Conservation (phyloP, 164 flowering plant species). For the Paratinospora sagittata region DNA sequence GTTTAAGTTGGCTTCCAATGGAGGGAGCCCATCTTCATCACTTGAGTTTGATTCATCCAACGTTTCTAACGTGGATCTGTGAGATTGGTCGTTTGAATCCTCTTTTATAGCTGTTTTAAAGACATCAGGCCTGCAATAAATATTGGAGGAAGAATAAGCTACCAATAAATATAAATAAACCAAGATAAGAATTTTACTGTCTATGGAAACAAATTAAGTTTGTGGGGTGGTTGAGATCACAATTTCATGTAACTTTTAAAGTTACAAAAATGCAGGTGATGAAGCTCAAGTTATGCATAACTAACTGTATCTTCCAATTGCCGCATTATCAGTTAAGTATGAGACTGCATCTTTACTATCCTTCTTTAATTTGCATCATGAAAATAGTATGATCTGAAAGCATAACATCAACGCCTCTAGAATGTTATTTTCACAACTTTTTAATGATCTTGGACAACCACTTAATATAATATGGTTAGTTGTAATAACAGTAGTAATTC, state of each 20-base stretch:
- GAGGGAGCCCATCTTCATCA: conserved; percentile 80
- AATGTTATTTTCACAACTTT: not conserved
- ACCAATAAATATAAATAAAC: not conserved
- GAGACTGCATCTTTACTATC: not conserved
- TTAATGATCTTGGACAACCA: not conserved
- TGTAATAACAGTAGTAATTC: too few species aligned
- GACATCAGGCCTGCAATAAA: conserved; percentile 61
- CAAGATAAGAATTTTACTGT: not conserved
- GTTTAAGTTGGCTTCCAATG: conserved; percentile 52
- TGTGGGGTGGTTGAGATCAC: too few species aligned
- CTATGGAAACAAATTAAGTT: not conserved
- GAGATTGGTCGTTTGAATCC: conserved; percentile 18
- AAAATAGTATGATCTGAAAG: not conserved
- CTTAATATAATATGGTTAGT: too few species aligned
- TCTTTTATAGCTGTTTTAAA: conserved; percentile 35
- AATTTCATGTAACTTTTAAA: too few species aligned
- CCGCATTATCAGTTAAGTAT: not conserved
- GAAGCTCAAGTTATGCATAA: not conserved
- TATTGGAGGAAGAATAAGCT: not conserved
- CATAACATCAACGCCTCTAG: not conserved
- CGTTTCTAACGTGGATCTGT: conserved; percentile 12
- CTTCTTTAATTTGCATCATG: not conserved
- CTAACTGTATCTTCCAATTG: not conserved
- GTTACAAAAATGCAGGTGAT: too few species aligned
- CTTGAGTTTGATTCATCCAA: conserved; percentile 34